phyloP scores from a whole-genome alignment of 2,329 filamentous ascomycete species.

The Coniochaeta sp. region DNA sequence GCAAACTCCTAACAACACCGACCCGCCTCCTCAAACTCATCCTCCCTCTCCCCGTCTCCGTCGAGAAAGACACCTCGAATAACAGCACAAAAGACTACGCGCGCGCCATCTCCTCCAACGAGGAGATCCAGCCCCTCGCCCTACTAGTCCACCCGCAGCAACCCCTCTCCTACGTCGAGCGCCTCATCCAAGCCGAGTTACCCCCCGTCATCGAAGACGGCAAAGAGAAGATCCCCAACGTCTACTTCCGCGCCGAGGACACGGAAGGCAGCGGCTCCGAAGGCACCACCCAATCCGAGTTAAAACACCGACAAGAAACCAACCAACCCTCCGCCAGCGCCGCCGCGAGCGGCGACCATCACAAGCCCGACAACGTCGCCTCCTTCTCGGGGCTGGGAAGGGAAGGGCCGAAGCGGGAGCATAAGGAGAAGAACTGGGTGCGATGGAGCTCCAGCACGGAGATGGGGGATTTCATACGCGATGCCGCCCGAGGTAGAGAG shows the following conservation, averaged over 20 bases:
- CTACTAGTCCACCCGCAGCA: slow-evolving; percentile 85
- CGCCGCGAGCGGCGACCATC: slow-evolving; percentile 9
- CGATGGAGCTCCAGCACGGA: slow-evolving; percentile 86
- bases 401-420: slow-evolving; percentile 36
- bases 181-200: slow-evolving; percentile 81
- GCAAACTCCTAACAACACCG: slow-evolving; percentile 74
- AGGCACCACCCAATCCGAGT: slow-evolving; percentile 24
- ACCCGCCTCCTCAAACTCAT: slow-evolving; percentile 76
- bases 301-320: slow-evolving; percentile 20
- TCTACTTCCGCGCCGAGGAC: slow-evolving; percentile 77
- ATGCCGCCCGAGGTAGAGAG: slow-evolving; percentile 76
- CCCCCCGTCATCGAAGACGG: slow-evolving; percentile 60
- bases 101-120: slow-evolving; percentile 26
- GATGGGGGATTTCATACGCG: slow-evolving; percentile 88
- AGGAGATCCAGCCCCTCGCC: slow-evolving; percentile 69
- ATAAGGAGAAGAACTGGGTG: slow-evolving; percentile 60
- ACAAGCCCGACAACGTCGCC: slow-evolving; percentile 41
- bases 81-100: slow-evolving; percentile 25
- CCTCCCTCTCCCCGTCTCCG: slow-evolving; percentile 54
- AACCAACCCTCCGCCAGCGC: slow-evolving; percentile 4
- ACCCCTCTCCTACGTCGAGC: slow-evolving; percentile 82
- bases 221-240: slow-evolving; percentile 61
- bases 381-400: slow-evolving; percentile 65
- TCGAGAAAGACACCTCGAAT: slow-evolving; percentile 29
- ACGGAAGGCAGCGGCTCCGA: slow-evolving; percentile 51